Base-by-base conservation (phyloP, 164 flowering plant genomes). In the Paratinospora sagittata region DNA sequence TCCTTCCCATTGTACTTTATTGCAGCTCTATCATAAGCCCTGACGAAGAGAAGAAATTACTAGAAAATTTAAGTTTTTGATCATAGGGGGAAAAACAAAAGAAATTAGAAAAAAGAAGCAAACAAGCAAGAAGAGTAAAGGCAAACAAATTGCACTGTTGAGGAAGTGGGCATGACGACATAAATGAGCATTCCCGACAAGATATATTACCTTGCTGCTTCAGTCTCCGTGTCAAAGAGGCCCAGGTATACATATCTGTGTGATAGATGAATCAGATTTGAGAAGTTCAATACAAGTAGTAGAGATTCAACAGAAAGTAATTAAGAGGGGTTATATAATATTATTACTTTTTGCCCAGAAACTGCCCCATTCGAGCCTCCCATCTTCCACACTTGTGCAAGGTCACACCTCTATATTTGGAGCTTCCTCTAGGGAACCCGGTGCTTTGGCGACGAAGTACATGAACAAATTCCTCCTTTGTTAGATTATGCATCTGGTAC, bases 331-430 rank as follows among this genome's bases (percentile, higher is more conserved):
- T 55, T 19, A n/a, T 55, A 19, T 19, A 55, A 6, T 47, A 11
- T 19, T 6, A 16, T 13, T 85, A 96, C 98, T 96, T 96, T 82
- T 91, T 96, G 79, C 99, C 99, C 30, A 93, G 77, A 79, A 93
- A 93, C 77, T 93, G 98, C 72, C 99, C 99, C 97, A 96, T 96
- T 34, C 98, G 77, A 71, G 98, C 98, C 67, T 96, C 99, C 99
- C 98, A 96, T 83, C 98, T 81, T 34, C 99, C 99, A 79, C 98
- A 96, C 82, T 96, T 96, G 82, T 96, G 99, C 83, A 96, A 81
- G 55, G 98, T 93, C 6, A 96, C 99, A 2, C 99, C 99, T 74
- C 99, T 86, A 76, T 84, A 96, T 68, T 91, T 96, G 24, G 98
- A 96, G 82, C 97, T 91, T 36, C 99, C 99, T 76, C 97, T 80